Evolutionary conservation across 352 stramenopile species (phyloP).

Genomic region (Phytopythium boreale): DNA sequence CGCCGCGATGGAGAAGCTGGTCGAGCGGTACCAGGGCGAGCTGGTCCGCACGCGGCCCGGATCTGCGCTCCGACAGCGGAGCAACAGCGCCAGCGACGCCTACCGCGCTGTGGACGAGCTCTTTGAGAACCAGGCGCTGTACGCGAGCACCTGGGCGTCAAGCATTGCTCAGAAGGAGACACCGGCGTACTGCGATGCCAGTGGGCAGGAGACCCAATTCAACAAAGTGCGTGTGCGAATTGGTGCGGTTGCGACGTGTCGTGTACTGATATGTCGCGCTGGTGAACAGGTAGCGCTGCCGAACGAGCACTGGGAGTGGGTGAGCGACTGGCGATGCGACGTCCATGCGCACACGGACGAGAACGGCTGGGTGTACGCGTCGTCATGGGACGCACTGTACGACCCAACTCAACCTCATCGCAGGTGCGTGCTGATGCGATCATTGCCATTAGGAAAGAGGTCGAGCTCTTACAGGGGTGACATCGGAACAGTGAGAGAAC

Average conservation of each 20-base stretch:
- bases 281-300: conserved; percentile 39
- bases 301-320: conserved; percentile 58
- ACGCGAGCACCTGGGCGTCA: conserved; percentile 22
- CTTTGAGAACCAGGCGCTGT: conserved; percentile 53
- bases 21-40: conserved; percentile 60
- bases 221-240: conserved; percentile 21
- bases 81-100: conserved; percentile 14
- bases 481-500: conserved; percentile 27
- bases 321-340: conserved; percentile 45
- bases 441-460: neutral
- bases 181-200: conserved; percentile 22
- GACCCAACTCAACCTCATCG: conserved; percentile 19
- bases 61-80: neutral
- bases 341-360: conserved; percentile 45
- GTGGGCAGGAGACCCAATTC: conserved; percentile 35
- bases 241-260: neutral
- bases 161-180: conserved; percentile 13
- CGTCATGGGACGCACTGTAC: conserved; percentile 26
- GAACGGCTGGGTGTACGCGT: conserved; percentile 54
- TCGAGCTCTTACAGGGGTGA: neutral
- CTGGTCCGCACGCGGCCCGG: conserved; percentile 14
- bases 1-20: conserved; percentile 49
- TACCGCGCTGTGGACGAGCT: conserved; percentile 46
- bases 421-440: conserved; percentile 8
- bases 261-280: neutral